Evolutionary conservation across 331 rosid species (phyloP), one percentile per base, ranked within the genome.

Genomic region (Malus hybrid): DNA sequence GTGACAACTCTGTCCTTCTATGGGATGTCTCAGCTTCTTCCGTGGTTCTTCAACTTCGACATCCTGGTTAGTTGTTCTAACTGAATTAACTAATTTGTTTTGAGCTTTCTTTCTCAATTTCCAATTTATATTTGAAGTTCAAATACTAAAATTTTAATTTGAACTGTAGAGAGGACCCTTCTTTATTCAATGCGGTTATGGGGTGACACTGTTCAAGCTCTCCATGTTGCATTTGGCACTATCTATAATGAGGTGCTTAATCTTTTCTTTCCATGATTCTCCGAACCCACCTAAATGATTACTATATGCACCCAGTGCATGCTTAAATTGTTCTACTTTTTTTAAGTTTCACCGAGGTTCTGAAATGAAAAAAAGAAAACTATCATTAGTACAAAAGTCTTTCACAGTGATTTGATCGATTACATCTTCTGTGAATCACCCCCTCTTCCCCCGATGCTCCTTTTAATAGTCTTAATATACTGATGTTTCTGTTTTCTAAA

Each of bases 121-220:
- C 44, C 44, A 36, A 36, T 36, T 50, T 32, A 24, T n/a, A 10
- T 55, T 61, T 66, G 10, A 29, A 22, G 31, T 65, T 63, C 2
- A 28, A 19, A 4, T 63, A 71, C 3, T 75, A 9, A 32, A 42
- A 32, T 80, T 85, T 73, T 71, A 46, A 50, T 5, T 73, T 74
- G 68, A 42, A 79, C 36, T 69, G 65, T 61, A 94, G 98, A 87
- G 36, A 82, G 88, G 75, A 90, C 97, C 79, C 97, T 94, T 78
- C 82, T 94, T 56, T 94, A 94, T 82, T 88, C 97, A 19, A 91
- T 94, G 98, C 85, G 95, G 76, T 73, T 91, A 81, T 91, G 98
- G 98, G 98, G 98, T 83, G 90, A 84, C 80, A 87, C 80, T 82
- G 78, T 93, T 71, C 89, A 88, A 77, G 85, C 76, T 87, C 93